Base-by-base conservation (phyloP, 169 alveolate species). In the Cryptosporidium viatorum region DNA sequence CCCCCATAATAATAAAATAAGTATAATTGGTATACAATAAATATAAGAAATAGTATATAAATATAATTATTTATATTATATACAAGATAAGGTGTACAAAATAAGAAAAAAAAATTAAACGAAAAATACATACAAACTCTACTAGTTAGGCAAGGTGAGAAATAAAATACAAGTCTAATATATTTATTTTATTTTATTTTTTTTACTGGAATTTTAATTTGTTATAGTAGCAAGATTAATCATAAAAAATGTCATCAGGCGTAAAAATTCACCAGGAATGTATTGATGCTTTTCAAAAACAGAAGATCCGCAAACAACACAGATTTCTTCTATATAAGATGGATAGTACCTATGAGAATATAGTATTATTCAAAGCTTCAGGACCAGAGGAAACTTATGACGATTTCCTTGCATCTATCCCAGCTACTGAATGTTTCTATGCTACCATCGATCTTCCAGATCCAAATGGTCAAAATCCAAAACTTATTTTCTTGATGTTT, bases 221-320 rank as follows among this genome's bases (percentile, higher is more conserved):
- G 10, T 39, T 39, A 70, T 45, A 33, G 55, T 21, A 21, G 45
- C 33, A 21, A 10, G 29, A 31, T 16, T 23, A 69, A 21, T 43
- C 16, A 33, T 31, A 23, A 70, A 91, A 71, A 62, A 92, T 92
- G 95, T 92, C 95, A 48, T 84, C 93, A 48, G 95, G 95, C 21
- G 89, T 80, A 26, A 80, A 62, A 67, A 85, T 92, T 85, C 92
- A 91, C 69, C 93, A 85, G 10, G 60, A 69, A 48, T 93, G 95
- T 68, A 75, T 93, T 41, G 73, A 85, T 50, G 85, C 70, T 26
- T 93, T 86, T 71, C 91, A 91, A 48, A 91, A 91, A 35, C 74
- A 91, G 85, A 93, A 93, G 85, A 85, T 93, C 52, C 91, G 93
- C 10, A 85, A 91, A 71, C 65, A 71, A 45, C 85, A 59, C 70